Conservation (phyloP, 257 asterid species). For the Craterostigma plantagineum region DNA sequence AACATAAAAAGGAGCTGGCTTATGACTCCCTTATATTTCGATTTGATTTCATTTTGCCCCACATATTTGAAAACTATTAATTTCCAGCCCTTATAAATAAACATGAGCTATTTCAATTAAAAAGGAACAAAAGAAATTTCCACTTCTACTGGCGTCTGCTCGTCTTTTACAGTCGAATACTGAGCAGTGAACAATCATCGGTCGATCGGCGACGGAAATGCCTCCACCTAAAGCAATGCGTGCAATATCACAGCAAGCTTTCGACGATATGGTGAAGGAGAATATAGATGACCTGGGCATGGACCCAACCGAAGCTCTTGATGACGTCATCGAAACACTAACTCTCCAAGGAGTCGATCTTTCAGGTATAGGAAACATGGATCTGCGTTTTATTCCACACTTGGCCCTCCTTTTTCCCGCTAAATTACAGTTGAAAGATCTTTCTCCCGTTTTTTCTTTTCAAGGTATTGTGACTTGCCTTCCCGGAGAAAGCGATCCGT, state of each 20-base stretch:
- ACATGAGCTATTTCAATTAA: no score
- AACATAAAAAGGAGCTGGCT: no score
- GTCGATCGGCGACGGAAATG: slow-evolving; percentile 16
- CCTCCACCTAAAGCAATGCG: slow-evolving; percentile 41
- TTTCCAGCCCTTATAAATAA: no score
- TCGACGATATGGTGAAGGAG: slow-evolving; percentile 84
- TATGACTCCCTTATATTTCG: no score
- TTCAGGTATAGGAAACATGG: slow-evolving; percentile 26
- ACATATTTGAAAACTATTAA: no score
- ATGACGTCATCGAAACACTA: slow-evolving; percentile 78
- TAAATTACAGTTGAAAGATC: no score
- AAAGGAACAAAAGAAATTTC: no score
- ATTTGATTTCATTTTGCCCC: no score
- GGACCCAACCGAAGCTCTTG: slow-evolving; percentile 83
- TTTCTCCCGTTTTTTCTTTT: slow-evolving; percentile 1
- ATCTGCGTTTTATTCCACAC: not conserved
- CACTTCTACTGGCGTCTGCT: no score
- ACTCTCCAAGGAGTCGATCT: slow-evolving; percentile 91
- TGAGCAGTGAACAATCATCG: no score
- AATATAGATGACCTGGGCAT: slow-evolving; percentile 80
- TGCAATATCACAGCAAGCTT: slow-evolving; percentile 66
- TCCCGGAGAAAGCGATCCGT: slow-evolving; percentile 76
- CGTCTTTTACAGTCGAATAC: no score
- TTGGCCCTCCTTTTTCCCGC: not conserved
- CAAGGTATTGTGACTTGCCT: slow-evolving; percentile 59